phyloP scores from a whole-genome alignment of 2,329 filamentous ascomycete species.

The Beauveria medogensis region DNA sequence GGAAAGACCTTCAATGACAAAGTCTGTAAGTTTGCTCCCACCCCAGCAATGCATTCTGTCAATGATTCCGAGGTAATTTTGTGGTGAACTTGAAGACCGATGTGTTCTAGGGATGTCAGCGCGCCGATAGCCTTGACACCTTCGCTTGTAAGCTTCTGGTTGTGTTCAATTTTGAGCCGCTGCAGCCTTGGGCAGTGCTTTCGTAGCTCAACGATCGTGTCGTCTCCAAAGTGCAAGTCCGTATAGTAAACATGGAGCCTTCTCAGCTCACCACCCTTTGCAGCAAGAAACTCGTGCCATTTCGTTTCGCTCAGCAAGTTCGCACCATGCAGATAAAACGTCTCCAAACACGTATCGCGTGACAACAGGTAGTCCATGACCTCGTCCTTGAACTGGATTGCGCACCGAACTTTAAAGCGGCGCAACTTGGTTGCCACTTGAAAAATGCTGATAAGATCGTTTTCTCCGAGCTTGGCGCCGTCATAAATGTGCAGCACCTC shows the following conservation, averaged over 20 bases:
- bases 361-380: constrained; percentile 75
- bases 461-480: constrained; percentile 55
- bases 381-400: constrained; percentile 83
- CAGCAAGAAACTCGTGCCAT: constrained; percentile 63
- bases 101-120: constrained; percentile 58
- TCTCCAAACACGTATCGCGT: constrained; percentile 59
- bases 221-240: constrained; percentile 72
- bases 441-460: constrained; percentile 77
- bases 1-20: constrained; percentile 67
- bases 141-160: constrained; percentile 61
- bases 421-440: constrained; percentile 62
- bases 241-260: constrained; percentile 74
- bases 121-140: constrained; percentile 58
- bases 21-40: constrained; percentile 63
- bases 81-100: constrained; percentile 62
- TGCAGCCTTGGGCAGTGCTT: constrained; percentile 58
- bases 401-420: constrained; percentile 68
- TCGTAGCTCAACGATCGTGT: constrained; percentile 54
- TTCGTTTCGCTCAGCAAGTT: constrained; percentile 72
- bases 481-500: constrained; percentile 51
- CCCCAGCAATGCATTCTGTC: constrained; percentile 48
- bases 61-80: constrained; percentile 50
- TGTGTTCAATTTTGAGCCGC: constrained; percentile 74
- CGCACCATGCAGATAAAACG: constrained; percentile 71
- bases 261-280: constrained; percentile 57